Base-by-base conservation (phyloP, 805 yeast species). In the Grigorovia humatica region DNA sequence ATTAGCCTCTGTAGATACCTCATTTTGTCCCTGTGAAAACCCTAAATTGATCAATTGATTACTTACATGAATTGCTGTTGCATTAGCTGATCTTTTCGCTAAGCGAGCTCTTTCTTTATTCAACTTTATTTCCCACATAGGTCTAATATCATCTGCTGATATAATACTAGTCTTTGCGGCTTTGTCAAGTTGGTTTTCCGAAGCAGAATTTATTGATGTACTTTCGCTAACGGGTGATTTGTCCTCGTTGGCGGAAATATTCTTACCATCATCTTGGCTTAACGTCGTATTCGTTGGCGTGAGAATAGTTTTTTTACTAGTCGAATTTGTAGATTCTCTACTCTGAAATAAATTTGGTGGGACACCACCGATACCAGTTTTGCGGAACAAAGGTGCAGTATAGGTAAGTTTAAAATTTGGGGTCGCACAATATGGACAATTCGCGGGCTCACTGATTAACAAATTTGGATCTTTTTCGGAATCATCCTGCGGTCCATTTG, bases 351-450 rank as follows among this genome's bases (percentile, higher is more conserved):
- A 64, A 49, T 62, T 69, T 30, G 93, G 86, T 4, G 78, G 64
- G 5, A 68, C 66, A 0, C 84, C 84, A 30, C 73, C 77, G 2
- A 80, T 64, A 0, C 91, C 90, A 1, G 81, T 76, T 53, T 70
- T 66, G 50, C 82, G 70, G 48, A 69, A 70, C 0, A 53, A 48
- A 9, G 83, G 85, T 1, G 91, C 83, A n/a, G 77, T 75, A 66
- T 87, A 91, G 0, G 85, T 81, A 11, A 91, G 83, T 8, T 96
- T 95, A 66, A 90, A 88, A 60, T 85, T 81, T 4, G 86, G 75
- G 70, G 83, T 82, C 1, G 96, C 95, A 71, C 99, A 91, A 65
- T 85, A 91, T 0, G 98, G 98, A 65, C 99, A 91, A 57, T 79
- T 77, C 2, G 96, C 91, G 1, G 91, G 85, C 63, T 90, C 97